Evolutionary conservation across 148 eudicot species (phyloP).

Genomic region (Amaranthus palmeri): DNA sequence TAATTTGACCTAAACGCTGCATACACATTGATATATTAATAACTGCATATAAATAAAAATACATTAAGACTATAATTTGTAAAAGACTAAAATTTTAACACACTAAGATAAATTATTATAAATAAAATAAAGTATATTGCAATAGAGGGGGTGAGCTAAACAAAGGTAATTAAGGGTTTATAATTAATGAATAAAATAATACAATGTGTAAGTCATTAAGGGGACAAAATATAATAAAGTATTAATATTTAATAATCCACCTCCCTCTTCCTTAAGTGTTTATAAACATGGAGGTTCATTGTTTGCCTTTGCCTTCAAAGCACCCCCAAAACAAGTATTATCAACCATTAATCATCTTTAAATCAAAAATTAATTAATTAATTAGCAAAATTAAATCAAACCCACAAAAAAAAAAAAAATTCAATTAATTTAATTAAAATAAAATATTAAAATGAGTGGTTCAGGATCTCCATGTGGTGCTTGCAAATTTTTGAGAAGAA

Average conservation of each 20-base stretch:
- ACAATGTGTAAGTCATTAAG: constrained; percentile 62
- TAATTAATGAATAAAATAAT: constrained; percentile 26
- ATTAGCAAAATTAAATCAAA: neutral
- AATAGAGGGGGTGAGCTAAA: neutral
- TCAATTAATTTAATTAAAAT: neutral
- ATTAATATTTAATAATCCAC: constrained; percentile 43
- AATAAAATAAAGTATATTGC: too few species aligned
- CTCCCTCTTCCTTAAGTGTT: constrained; percentile 44
- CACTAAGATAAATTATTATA: too few species aligned
- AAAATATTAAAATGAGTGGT: constrained; percentile 41
- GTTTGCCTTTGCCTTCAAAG: constrained; percentile 16
- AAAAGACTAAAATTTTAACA: too few species aligned
- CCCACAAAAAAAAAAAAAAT: neutral
- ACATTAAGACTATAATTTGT: too few species aligned
- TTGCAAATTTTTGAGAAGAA: constrained; percentile 92
- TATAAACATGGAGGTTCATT: constrained; percentile 44
- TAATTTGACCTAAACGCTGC: too few species aligned
- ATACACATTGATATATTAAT: too few species aligned
- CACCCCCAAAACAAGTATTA: constrained; percentile 17
- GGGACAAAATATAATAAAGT: constrained; percentile 53
- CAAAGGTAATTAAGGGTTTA: constrained; percentile 16
- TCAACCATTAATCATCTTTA: too few species aligned
- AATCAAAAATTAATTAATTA: too few species aligned
- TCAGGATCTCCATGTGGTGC: constrained; percentile 93
- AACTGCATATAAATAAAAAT: too few species aligned